These are phyloP conservation scores for Endocalyx cinctus DNA, from an alignment of 2,329 filamentous ascomycete genomes.

Conservation along the genomic window DNA sequence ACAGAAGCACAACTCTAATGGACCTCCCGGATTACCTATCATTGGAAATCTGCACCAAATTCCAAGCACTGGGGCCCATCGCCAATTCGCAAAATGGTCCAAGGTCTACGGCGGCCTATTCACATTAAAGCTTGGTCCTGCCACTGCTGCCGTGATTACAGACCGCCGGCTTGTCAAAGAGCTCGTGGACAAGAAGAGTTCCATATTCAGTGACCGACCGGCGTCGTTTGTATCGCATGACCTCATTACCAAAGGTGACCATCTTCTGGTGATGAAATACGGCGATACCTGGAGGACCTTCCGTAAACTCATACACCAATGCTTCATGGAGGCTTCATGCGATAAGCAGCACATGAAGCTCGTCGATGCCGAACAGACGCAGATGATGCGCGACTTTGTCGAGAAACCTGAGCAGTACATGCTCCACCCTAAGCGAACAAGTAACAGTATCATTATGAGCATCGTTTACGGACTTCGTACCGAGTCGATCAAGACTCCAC, in stretches of 20 bases:
- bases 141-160: neutral
- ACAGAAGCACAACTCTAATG: too few relatives aligned
- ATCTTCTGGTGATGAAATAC: constrained; percentile 5
- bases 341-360: constrained; percentile 4
- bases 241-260: constrained; percentile 2
- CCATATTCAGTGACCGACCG: constrained; percentile 4
- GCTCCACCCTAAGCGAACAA: constrained; percentile 3
- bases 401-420: constrained; percentile 1
- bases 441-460: constrained; percentile 8
- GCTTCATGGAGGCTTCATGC: constrained; percentile 3
- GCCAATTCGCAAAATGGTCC: too few relatives aligned
- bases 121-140: constrained; percentile 1
- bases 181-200: constrained; percentile 2
- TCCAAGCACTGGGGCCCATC: too few relatives aligned
- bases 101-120: constrained; percentile 2
- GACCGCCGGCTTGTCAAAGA: neutral
- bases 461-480: constrained; percentile 7
- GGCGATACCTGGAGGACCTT: constrained; percentile 1
- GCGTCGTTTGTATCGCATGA: neutral
- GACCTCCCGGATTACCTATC: too few relatives aligned
- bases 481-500: neutral
- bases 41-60: too few relatives aligned
- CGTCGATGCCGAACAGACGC: constrained; percentile 5
- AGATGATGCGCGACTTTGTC: constrained; percentile 5
- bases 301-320: constrained; percentile 2